Base-by-base conservation (phyloP, 2,329 filamentous ascomycete genomes). In the Orbilia ellipsospora region DNA sequence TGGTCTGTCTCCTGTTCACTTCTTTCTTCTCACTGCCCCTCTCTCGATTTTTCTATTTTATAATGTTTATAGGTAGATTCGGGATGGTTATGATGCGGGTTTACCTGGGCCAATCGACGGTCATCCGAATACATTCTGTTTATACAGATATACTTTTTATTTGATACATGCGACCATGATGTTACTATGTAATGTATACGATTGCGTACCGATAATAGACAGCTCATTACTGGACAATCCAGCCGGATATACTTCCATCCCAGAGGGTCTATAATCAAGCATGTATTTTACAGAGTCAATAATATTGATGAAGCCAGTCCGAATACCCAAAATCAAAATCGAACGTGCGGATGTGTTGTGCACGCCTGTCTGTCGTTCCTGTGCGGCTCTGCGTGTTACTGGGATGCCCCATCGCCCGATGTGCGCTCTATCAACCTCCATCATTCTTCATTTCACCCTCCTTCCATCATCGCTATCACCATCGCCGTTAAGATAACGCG, bases 21-120 rank as follows among this genome's bases (percentile, higher is more conserved):
- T 51, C 6, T 62, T 54, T 62, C 13, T 1, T 44, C 57, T 66
- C 26, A 40, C 31, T 16, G 15, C 20, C 20, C 26, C 42, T 7
- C 31, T 48, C 16, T 56, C 44, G 13, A 48, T 60, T 10, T 36
- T 10, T 36, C 48, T 44, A 13, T 66, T 66, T 20, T 61, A 45
- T 67, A 62, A 63, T 67, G 69, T 66, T 63, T 67, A 63, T 57
- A 67, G 44, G 23, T 60, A 59, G 26, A 16, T 7, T 15, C 5
- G 44, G 5, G 44, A 15, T 48, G 7, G 44, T 18, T 52, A 7
- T 20, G 48, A 52, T 20, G 13, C 48, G 48, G n/a, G 16, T 52
- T n/a, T 13, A 52, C 5, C 4, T 48, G 44, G 44, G 5, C 13
- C 44, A 48, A 48, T 36, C 31, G 31, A 36, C 31, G 31, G 31